Base-by-base conservation (phyloP, 768 basidiomycete species). In the Thelephora aurantiotincta region DNA sequence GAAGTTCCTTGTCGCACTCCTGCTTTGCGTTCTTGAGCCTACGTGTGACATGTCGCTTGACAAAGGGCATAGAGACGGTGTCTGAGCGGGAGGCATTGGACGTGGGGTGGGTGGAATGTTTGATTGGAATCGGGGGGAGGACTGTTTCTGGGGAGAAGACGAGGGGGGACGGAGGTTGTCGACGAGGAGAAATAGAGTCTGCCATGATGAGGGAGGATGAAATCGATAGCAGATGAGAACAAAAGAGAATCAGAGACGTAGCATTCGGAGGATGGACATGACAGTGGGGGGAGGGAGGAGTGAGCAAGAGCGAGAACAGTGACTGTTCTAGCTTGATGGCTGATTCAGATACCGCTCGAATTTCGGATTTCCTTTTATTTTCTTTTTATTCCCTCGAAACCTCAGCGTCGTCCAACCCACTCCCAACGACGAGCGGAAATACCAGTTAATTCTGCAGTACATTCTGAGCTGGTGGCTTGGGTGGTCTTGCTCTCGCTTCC, bases 1-100 rank as follows among this genome's bases (percentile, higher is more conserved):
- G 81, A 7, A 99, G 78, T 65, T 96, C 91, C 70, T 86, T 87
- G 76, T 99, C 91, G 71, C 94, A 99, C 54, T 88, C 87, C 45
- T 86, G 78, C 70, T 99, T 98, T 49, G 94, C 92, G 3, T 83
- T 84, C 68, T 81, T 85, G 64, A 98, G 79, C 49, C 96, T 81
- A 53, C 90, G 78, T 35, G 85, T 89, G 57, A 98, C 89, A 68
- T 97, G 93, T 48, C 90, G 78, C 51, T 87, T 73, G 52, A 97
- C 87, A 61, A 90, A 89, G 50, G 87, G 86, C 87, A 90, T 90
- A 47, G 87, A 87, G 46, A 90, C 83, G 47, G 82, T 84, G 61
- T 83, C 84, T 22, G 81, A 72, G 45, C 70, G 71, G 5, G 78
- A 77, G 44, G 68, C 68, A 57, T 60, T 68, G 49, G 53, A 52